Evolutionary conservation across 192 early-diverging fungal genomes (phyloP).

Genomic region (Chytriomyces confervae): DNA sequence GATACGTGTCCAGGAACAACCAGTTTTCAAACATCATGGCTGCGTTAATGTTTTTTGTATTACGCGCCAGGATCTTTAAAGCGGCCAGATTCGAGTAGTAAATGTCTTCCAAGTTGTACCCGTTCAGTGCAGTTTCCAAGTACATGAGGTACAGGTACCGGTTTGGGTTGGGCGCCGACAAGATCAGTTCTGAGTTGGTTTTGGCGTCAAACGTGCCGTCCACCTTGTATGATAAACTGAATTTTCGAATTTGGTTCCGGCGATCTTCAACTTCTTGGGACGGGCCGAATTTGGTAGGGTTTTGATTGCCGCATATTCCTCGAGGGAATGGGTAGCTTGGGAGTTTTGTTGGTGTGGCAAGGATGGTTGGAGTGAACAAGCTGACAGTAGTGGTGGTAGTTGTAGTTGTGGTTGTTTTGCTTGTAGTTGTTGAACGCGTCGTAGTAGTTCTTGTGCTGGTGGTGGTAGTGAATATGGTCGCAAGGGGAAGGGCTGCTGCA

Average conservation of each 20-base stretch:
- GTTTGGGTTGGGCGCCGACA: neutral
- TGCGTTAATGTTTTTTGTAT: neutral
- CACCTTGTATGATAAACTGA: neutral
- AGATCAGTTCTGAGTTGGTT: neutral
- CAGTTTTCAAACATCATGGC: constrained; percentile 5
- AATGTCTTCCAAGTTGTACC: neutral
- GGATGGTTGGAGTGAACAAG: neutral
- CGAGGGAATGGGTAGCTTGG: neutral
- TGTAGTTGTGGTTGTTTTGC: neutral
- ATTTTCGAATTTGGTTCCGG: neutral
- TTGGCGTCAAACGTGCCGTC: neutral
- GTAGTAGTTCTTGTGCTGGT: neutral
- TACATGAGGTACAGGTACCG: neutral
- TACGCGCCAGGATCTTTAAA: neutral
- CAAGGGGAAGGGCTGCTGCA: no score
- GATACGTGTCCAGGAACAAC: neutral
- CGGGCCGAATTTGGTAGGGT: neutral
- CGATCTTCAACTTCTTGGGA: neutral
- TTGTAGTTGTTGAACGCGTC: neutral
- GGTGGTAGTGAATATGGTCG: no score
- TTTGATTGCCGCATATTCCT: constrained; percentile 1
- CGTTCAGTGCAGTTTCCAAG: constrained; percentile 1
- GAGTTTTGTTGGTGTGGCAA: neutral
- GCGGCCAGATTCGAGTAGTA: neutral
- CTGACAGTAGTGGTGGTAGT: neutral